These are phyloP conservation scores for Brettanomyces nanus DNA, from an alignment of 805 yeast genomes.

Conservation along the genomic window DNA sequence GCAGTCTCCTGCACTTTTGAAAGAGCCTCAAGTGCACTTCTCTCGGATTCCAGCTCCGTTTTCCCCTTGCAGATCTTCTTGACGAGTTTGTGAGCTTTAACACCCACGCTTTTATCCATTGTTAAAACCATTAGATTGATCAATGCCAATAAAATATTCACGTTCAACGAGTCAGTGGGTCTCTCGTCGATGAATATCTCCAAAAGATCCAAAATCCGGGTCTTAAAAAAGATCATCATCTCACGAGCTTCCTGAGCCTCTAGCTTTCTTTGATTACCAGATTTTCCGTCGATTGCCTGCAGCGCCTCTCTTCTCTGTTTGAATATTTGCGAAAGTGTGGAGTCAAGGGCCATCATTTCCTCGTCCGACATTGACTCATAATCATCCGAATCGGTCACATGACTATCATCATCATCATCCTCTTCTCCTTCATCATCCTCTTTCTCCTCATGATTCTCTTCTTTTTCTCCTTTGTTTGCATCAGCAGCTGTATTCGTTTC, in stretches of 20 bases:
- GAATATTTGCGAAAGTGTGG: conserved; percentile 74
- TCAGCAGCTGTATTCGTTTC: conserved; percentile 22
- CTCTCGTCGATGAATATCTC: conserved; percentile 49
- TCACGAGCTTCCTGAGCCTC: conserved; percentile 76
- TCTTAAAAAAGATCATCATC: conserved; percentile 71
- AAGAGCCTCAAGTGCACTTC: conserved; percentile 22
- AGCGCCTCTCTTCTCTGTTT: conserved; percentile 70
- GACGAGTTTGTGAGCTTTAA: conserved; percentile 65
- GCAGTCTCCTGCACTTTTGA: conserved; percentile 36
- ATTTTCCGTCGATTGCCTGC: conserved; percentile 33
- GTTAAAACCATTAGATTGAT: conserved; percentile 57
- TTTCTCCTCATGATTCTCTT: conserved; percentile 3
- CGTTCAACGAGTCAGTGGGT: conserved; percentile 31
- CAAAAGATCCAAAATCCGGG: conserved; percentile 67
- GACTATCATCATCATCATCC: conserved; percentile 37
- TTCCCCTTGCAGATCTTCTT: conserved; percentile 49
- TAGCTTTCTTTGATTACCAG: conserved; percentile 58
- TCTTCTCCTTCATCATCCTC: conserved; percentile 28
- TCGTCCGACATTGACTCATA: conserved; percentile 91
- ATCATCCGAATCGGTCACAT: conserved; percentile 48
- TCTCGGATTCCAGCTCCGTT: conserved; percentile 20
- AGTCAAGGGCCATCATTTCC: conserved; percentile 92
- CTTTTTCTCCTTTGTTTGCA: conserved; percentile 30
- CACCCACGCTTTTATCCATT: conserved; percentile 59
- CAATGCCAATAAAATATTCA: conserved; percentile 47